Percentiles rank a stretch among this genome's conserved stretches.
Conservation (phyloP, 768 basidiomycete genomes). For the Favolaschia claudopus region DNA sequence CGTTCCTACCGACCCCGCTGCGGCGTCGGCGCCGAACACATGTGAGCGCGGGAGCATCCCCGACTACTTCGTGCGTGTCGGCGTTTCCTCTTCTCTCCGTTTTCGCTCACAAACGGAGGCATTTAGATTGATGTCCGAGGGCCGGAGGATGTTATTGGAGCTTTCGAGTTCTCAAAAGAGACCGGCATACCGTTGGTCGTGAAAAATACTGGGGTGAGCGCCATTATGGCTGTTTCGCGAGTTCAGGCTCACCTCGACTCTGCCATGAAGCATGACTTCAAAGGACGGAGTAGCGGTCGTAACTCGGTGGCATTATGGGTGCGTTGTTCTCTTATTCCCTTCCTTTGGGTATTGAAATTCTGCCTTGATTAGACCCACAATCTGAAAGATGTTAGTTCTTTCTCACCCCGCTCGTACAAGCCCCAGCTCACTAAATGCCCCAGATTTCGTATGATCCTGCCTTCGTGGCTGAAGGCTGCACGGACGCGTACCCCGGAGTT, state of each 20-base stretch:
- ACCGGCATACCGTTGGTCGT: slow-evolving; percentile 52
- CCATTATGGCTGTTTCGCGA: not conserved
- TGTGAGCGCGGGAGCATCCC: slow-evolving; percentile 49
- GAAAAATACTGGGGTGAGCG: slow-evolving; percentile 59
- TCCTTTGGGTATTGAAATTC: not conserved
- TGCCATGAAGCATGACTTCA: slow-evolving; percentile 53
- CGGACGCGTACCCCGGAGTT: slow-evolving; percentile 36
- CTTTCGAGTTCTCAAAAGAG: slow-evolving; percentile 50
- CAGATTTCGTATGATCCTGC: slow-evolving; percentile 44
- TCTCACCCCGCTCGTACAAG: not conserved
- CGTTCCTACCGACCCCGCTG: slow-evolving; percentile 39
- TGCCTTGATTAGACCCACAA: slow-evolving; percentile 46
- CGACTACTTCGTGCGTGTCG: slow-evolving; percentile 43
- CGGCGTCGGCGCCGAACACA: slow-evolving; percentile 32
- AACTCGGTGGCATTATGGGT: slow-evolving; percentile 56
- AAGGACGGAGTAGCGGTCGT: slow-evolving; percentile 54
- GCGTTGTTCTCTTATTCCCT: slow-evolving; percentile 10
- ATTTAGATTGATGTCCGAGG: slow-evolving; percentile 50
- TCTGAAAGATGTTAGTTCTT: slow-evolving; percentile 42
- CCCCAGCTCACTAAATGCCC: not conserved
- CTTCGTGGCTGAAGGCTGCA: slow-evolving; percentile 48
- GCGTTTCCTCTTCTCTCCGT: not conserved
- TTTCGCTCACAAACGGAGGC: slow-evolving; percentile 8
- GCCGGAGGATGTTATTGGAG: slow-evolving; percentile 49
- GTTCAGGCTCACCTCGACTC: not conserved